Percentiles rank a stretch among this genome's conserved stretches.
Conservation (phyloP, 1,284 basidiomycete genomes). For the Leccinum fallax region DNA sequence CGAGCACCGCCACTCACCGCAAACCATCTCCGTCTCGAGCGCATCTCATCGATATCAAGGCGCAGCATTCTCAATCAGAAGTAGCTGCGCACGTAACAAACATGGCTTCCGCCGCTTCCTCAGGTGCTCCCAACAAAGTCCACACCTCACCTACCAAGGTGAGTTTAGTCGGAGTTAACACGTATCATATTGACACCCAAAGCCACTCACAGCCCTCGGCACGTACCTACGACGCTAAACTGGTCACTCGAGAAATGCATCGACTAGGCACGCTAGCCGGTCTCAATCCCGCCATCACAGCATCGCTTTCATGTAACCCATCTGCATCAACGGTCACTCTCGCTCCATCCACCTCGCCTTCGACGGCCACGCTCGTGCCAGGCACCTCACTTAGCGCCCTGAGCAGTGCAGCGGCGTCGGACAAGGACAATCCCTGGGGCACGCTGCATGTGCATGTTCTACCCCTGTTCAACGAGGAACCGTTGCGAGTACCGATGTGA, state of each 20-base stretch:
- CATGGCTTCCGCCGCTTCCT: constrained; percentile 32
- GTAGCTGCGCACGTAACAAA: constrained; percentile 4
- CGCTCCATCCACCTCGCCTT: constrained; percentile 29
- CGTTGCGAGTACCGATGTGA: constrained; percentile 83
- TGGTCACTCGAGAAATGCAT: constrained; percentile 78
- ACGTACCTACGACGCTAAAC: constrained; percentile 71
- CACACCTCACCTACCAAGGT: constrained; percentile 73
- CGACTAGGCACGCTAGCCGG: constrained; percentile 63
- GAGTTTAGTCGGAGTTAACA: constrained; percentile 29
- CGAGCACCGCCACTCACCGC: constrained; percentile 18
- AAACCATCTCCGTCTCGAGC: constrained; percentile 17
- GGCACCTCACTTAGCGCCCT: constrained; percentile 19
- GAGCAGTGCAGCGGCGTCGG: constrained; percentile 15
- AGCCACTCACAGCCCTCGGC: constrained; percentile 48
- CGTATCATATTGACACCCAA: constrained; percentile 6
- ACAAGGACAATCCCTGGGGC: constrained; percentile 73
- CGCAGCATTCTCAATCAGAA: constrained; percentile 24
- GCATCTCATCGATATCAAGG: constrained; percentile 11
- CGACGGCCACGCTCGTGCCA: constrained; percentile 26
- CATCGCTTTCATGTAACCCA: constrained; percentile 40
- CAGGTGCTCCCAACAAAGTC: constrained; percentile 31
- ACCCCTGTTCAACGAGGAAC: constrained; percentile 91
- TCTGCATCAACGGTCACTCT: constrained; percentile 40
- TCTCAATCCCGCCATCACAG: constrained; percentile 42
- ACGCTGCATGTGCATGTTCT: constrained; percentile 84